Evolutionary conservation across 177 flowering plant genomes (phyloP), one percentile per base, ranked within the genome.

Genomic region (Vitis hybrid): DNA sequence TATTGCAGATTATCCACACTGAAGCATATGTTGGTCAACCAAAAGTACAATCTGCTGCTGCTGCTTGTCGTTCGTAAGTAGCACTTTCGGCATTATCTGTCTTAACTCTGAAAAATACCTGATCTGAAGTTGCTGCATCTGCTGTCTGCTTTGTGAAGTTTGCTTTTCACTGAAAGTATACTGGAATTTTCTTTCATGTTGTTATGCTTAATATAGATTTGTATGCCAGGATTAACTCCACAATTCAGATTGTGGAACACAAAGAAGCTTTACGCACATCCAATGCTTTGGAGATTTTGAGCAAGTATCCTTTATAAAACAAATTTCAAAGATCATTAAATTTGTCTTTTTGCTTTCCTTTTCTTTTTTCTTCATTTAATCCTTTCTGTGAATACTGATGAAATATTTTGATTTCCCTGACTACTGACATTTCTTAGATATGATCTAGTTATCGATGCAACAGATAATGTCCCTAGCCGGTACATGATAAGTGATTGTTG

Each of bases 401-500:
- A 15, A 48, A 56, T 52, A 15, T 59, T 67, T 11, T 70, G 66
- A 27, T 75, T 81, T 73, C 85, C 83, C 30, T 82, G 57, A 79
- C 87, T 77, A 62, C 56, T 52, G 59, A 49, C 60, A 61, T 76
- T 74, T 70, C 12, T 30, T 69, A 93, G 99, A 85, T 94, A 91
- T 79, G 97, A 95, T 71, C 74, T 93, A 51, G 84, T 95, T 55
- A 75, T 95, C 67, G 99, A 95, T 85, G 98, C 97, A 50, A 95
- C 99, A 6, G 99, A 95, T 70, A 95, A 95, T 83, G 88, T 77
- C 72, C 97, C 99, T 15, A 93, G 93, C 70, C 90, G 98, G 14
- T 95, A 95, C 79, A 84, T 95, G 93, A 89, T 95, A 55, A 95
- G 74, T 75, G 99, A 95, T 74, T 93, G 96, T 72, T 95, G 99